These are phyloP conservation scores for Plasmodium gaboni DNA, from an alignment of 169 alveolate species.

Conservation along the genomic window DNA sequence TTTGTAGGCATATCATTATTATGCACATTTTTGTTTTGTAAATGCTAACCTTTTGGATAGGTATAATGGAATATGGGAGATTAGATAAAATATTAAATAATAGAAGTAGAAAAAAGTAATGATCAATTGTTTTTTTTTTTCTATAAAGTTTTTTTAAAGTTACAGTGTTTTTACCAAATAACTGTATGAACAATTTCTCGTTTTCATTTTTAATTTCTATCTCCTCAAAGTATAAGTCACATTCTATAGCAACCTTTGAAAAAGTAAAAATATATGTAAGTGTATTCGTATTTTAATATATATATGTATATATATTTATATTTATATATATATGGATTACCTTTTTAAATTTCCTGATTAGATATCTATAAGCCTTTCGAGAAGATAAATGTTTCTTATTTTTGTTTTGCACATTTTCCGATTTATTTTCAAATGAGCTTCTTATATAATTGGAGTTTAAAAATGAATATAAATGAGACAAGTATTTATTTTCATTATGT, in stretches of 20 bases:
- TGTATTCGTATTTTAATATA: not conserved
- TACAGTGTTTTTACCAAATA: conserved; percentile 62
- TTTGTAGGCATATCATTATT: not conserved
- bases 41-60: conserved; percentile 65
- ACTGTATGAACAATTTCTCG: conserved; percentile 44
- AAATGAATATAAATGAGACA: conserved; percentile 69
- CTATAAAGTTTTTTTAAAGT: conserved; percentile 67
- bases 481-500: conserved; percentile 62
- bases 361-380: conserved; percentile 45
- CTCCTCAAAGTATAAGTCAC: conserved; percentile 65
- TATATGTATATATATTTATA: not conserved
- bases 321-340: conserved; percentile 9
- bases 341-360: conserved; percentile 43
- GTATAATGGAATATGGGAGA: conserved; percentile 67
- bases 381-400: conserved; percentile 43
- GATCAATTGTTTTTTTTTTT: conserved; percentile 51
- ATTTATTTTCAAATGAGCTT: conserved; percentile 31
- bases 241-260: conserved; percentile 58
- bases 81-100: conserved; percentile 58
- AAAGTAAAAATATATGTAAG: conserved; percentile 4
- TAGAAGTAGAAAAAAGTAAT: conserved; percentile 55
- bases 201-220: conserved; percentile 66
- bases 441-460: conserved; percentile 67
- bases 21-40: not conserved
- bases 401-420: conserved; percentile 30